Percentiles rank a stretch among this genome's conserved stretches.
These are phyloP conservation scores for Phytophthora citricola DNA, from an alignment of 352 stramenopile genomes.

Conservation along the genomic window DNA sequence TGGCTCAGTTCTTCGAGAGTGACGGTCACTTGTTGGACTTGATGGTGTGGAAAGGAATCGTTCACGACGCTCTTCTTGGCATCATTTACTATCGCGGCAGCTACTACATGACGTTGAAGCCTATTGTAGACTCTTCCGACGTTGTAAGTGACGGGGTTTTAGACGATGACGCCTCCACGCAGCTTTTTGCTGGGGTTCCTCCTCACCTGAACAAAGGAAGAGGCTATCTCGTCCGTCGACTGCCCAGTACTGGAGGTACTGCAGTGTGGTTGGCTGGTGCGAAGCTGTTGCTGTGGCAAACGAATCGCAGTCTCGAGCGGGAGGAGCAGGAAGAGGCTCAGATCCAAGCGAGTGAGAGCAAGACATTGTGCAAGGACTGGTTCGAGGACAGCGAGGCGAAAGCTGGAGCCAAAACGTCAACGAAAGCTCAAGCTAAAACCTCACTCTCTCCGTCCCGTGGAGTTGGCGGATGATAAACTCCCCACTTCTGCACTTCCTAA, in stretches of 20 bases:
- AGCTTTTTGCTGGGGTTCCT: slow-evolving; percentile 58
- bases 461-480: slow-evolving; percentile 25
- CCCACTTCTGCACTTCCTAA: slow-evolving; percentile 8
- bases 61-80: slow-evolving; percentile 59
- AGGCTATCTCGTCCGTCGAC: slow-evolving; percentile 59
- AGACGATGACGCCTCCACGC: slow-evolving; percentile 38
- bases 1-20: slow-evolving; percentile 28
- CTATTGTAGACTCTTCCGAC: slow-evolving; percentile 33
- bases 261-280: slow-evolving; percentile 52
- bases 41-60: slow-evolving; percentile 67
- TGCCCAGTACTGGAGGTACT: slow-evolving; percentile 23
- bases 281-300: slow-evolving; percentile 73
- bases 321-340: slow-evolving; percentile 50
- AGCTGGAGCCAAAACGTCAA: background rate
- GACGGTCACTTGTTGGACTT: slow-evolving; percentile 40
- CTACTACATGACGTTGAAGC: slow-evolving; percentile 59
- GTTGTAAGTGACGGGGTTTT: slow-evolving; percentile 31
- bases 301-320: slow-evolving; percentile 52
- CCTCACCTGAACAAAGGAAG: slow-evolving; percentile 52
- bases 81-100: slow-evolving; percentile 56
- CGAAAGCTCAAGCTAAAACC: slow-evolving; percentile 24
- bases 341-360: slow-evolving; percentile 33
- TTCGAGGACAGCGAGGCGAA: slow-evolving; percentile 39
- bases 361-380: slow-evolving; percentile 47
- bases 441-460: slow-evolving; percentile 19